Evolutionary conservation across 1,139 yeast species (phyloP).

Genomic region (Geotrichum cucujoidarum): DNA sequence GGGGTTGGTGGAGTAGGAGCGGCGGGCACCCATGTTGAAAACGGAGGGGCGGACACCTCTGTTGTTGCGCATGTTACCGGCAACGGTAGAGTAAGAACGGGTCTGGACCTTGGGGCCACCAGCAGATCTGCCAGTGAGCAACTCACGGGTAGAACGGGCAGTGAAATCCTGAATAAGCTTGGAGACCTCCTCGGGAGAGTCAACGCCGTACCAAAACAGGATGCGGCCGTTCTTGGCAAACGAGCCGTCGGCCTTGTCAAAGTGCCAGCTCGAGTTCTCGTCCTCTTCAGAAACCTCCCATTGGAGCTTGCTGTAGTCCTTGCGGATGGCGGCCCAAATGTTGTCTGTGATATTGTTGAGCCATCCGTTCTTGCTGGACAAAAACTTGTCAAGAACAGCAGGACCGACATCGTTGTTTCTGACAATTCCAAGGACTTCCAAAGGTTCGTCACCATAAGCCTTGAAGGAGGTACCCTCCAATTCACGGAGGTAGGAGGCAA

Average conservation of each 20-base stretch:
- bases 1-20: conserved; percentile 47
- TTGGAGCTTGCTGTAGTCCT: conserved; percentile 66
- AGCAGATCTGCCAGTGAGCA: conserved; percentile 34
- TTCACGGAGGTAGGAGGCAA: conserved; percentile 73
- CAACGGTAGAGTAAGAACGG: conserved; percentile 34
- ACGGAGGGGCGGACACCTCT: conserved; percentile 29
- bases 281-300: conserved; percentile 93
- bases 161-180: conserved; percentile 59
- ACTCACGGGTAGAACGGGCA: conserved; percentile 22
- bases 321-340: conserved; percentile 75
- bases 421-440: conserved; percentile 89
- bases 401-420: conserved; percentile 42
- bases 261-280: conserved; percentile 87
- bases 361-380: conserved; percentile 92
- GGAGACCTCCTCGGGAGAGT: conserved; percentile 58
- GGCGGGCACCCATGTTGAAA: conserved; percentile 8
- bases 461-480: conserved; percentile 61
- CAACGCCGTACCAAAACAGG: conserved; percentile 90
- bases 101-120: conserved; percentile 26
- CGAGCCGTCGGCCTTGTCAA: conserved; percentile 90
- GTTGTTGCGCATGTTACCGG: no score
- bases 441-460: conserved; percentile 92
- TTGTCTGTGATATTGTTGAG: conserved; percentile 94
- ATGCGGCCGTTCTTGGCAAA: conserved; percentile 84
- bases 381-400: conserved; percentile 80